Conservation (phyloP, 2,329 filamentous ascomycete genomes). For the Periconia macrospinosa region DNA sequence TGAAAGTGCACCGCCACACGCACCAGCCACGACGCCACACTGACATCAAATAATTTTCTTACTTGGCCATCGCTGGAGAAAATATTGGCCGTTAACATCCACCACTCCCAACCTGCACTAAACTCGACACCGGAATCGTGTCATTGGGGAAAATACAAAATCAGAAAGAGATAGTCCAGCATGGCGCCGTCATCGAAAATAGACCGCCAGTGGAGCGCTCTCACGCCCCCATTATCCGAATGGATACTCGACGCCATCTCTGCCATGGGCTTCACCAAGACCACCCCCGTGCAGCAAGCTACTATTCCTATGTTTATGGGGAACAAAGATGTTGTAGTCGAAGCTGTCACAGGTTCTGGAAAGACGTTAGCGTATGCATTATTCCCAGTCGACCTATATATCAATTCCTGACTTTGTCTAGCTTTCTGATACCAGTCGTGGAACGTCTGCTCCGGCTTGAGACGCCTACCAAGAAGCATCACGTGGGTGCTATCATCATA, state of each 20-base stretch:
- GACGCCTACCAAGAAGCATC: slow-evolving; percentile 83
- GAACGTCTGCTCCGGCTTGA: slow-evolving; percentile 79
- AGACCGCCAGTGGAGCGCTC: slow-evolving; percentile 65
- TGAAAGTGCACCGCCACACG: slow-evolving; percentile 7
- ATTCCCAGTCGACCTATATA: background rate
- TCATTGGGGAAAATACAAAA: background rate
- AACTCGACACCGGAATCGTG: background rate
- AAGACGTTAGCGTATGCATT: slow-evolving; percentile 37
- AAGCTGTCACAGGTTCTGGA: slow-evolving; percentile 55
- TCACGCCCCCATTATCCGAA: slow-evolving; percentile 71
- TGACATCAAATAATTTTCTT: slow-evolving; percentile 2
- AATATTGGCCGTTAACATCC: slow-evolving; percentile 8
- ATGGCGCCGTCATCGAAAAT: slow-evolving; percentile 40
- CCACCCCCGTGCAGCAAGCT: slow-evolving; percentile 94
- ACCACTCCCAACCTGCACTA: background rate
- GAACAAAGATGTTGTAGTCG: slow-evolving; percentile 90
- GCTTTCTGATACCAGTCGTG: slow-evolving; percentile 78
- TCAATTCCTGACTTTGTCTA: slow-evolving; percentile 1
- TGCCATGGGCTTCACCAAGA: slow-evolving; percentile 81
- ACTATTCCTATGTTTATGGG: slow-evolving; percentile 85
- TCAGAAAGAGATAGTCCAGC: background rate
- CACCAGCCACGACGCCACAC: slow-evolving; percentile 5
- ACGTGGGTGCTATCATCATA: slow-evolving; percentile 87
- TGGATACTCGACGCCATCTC: slow-evolving; percentile 86
- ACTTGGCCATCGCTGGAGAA: background rate